Conservation (phyloP, 305 asterid species). For the Ruellia speciosa region DNA sequence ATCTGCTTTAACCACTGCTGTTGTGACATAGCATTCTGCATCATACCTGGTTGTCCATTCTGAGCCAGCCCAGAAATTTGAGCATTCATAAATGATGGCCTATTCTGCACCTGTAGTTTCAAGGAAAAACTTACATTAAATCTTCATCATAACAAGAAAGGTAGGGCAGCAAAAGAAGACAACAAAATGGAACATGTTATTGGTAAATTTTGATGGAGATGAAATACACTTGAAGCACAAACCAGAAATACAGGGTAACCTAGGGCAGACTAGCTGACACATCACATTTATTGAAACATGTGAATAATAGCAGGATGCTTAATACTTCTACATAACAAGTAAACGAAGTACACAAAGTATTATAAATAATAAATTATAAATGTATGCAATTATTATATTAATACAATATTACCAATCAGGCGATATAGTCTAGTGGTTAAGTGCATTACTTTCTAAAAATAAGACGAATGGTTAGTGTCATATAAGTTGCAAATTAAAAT, state of each 20-base stretch:
- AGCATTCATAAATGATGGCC: constrained; percentile 64
- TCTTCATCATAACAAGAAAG: constrained; percentile 22
- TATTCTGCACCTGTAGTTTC: constrained; percentile 62
- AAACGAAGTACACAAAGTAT: too few species aligned
- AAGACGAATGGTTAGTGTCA: too few species aligned
- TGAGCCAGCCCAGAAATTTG: constrained; percentile 73
- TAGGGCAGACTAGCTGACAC: too few species aligned
- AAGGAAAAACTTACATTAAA: constrained; percentile 24
- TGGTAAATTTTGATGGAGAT: constrained; percentile 16
- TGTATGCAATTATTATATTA: too few species aligned
- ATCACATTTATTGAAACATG: background rate
- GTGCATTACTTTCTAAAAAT: too few species aligned
- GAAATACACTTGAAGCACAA: constrained; percentile 17
- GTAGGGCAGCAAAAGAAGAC: constrained; percentile 21
- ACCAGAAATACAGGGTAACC: constrained; percentile 16
- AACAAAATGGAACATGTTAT: constrained; percentile 13
- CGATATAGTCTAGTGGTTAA: too few species aligned
- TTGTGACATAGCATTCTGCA: constrained; percentile 62
- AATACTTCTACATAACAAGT: too few species aligned
- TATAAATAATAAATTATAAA: too few species aligned
- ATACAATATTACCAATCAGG: too few species aligned
- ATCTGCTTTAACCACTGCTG: constrained; percentile 91
- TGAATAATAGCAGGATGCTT: too few species aligned
- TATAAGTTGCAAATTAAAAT: too few species aligned
- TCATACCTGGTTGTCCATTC: constrained; percentile 65